These are phyloP conservation scores for Cyphellophora europaea DNA, from an alignment of 2,329 filamentous ascomycete genomes.

Conservation along the genomic window DNA sequence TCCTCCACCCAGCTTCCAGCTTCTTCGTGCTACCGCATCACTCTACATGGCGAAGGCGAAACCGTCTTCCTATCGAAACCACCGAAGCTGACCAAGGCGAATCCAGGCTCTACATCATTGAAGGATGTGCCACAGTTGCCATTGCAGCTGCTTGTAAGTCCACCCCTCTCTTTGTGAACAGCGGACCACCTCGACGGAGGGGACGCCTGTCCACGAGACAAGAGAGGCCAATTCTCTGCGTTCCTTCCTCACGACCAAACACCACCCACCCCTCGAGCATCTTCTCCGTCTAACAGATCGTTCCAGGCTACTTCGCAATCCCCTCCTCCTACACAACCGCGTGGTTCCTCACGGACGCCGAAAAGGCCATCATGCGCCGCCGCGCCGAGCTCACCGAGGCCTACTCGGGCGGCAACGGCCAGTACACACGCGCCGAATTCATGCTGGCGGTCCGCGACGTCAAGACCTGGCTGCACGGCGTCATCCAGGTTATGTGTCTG, in stretches of 20 bases:
- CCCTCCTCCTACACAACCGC: constrained; percentile 3
- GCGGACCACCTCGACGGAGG: too few relatives aligned
- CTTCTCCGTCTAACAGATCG: too few relatives aligned
- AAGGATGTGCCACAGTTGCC: constrained; percentile 7
- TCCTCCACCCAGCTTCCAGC: too few relatives aligned
- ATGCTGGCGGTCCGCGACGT: constrained; percentile 38
- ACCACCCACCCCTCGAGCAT: too few relatives aligned
- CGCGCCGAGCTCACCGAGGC: constrained; percentile 35
- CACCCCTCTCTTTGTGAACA: too few relatives aligned
- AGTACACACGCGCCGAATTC: constrained; percentile 39
- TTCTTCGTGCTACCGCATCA: too few relatives aligned
- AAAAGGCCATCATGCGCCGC: constrained; percentile 42
- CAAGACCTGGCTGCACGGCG: constrained; percentile 42
- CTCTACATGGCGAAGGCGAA: too few relatives aligned
- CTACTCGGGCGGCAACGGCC: constrained; percentile 43
- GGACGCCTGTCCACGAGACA: too few relatives aligned
- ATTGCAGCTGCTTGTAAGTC: constrained; percentile 4
- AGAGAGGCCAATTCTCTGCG: too few relatives aligned
- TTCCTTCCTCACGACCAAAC: constrained; percentile 6
- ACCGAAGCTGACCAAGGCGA: not conserved
- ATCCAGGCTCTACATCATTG: constrained; percentile 10
- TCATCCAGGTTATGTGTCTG: constrained; percentile 44
- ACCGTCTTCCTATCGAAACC: not conserved
- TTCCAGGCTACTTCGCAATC: constrained; percentile 1
- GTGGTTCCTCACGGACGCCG: constrained; percentile 31